Base-by-base conservation (phyloP, 2,329 filamentous ascomycete species). In the Fusarium succisae region DNA sequence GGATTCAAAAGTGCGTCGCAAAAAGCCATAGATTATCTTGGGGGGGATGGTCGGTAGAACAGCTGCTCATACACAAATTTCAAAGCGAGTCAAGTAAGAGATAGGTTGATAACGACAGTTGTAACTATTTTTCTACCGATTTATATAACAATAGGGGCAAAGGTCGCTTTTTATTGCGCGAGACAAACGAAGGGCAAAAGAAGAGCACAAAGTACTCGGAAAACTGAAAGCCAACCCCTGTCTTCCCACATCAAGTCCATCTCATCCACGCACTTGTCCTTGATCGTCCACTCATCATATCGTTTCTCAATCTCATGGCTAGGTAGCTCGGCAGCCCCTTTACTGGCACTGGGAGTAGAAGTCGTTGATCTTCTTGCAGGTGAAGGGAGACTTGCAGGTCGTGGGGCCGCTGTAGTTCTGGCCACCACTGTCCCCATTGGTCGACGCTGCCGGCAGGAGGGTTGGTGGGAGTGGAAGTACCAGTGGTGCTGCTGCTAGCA, bases 271-370 rank as follows among this genome's bases (percentile, higher is more conserved):
- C 22, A 37, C 39, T 53, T 65, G 58, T 20, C 53, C 44, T 22
- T 32, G 35, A 53, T 38, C 30, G 22, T 58, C 45, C 32, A 59
- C 50, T 64, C 48, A 30, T 50, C 38, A 24, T 18, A 61, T 53
- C 32, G 30, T 69, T 45, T 44, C 38, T 43, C 51, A 45, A 45
- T 56, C 48, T 26, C 24, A 48, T 26, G 37, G 32, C 38, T 41
- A 51, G 54, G 30, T 24, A 44, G 13, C 20, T 28, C 41, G 28
- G 17, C 54, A 28, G 41, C 7, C n/a, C 30, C 22, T 66, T 78
- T 79, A 85, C 65, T 83, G 64, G 73, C 84, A 86, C 75, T 86
- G 84, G 22, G 63, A 82, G 79, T 85, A 86, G 70, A 75, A 85
- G 48, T 79, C 77, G 76, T 85, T 86, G 61, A 78, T 41, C 55